Evolutionary conservation across 169 alveolate species (phyloP).

Genomic region (Eimeria praecox): DNA sequence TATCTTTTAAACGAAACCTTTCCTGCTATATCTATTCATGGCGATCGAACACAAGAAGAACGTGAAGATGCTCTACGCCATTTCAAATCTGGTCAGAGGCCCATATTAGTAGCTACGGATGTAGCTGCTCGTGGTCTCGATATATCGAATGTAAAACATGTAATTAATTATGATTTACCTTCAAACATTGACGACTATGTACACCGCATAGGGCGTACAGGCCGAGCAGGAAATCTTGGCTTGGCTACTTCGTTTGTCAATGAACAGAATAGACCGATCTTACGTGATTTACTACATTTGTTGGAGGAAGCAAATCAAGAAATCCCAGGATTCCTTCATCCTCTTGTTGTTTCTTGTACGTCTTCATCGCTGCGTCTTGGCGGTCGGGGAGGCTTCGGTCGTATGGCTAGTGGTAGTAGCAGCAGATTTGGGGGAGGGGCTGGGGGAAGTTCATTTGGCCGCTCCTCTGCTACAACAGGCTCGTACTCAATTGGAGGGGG

Average conservation of each 20-base stretch:
- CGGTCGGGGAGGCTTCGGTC: conserved; percentile 70
- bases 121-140: conserved; percentile 99
- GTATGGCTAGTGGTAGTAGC: conserved; percentile 52
- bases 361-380: conserved; percentile 70
- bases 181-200: conserved; percentile 97
- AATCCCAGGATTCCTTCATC: conserved; percentile 85
- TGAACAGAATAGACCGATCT: conserved; percentile 93
- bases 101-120: conserved; percentile 98
- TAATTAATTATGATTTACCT: conserved; percentile 97
- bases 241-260: conserved; percentile 97
- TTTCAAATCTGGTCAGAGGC: conserved; percentile 95
- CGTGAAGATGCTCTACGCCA: conserved; percentile 94
- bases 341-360: conserved; percentile 82
- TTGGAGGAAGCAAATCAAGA: conserved; percentile 87
- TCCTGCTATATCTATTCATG: conserved; percentile 96
- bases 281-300: conserved; percentile 91
- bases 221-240: conserved; percentile 99
- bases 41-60: conserved; percentile 97
- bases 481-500: conserved; percentile 49
- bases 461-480: conserved; percentile 3
- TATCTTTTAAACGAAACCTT: conserved; percentile 89
- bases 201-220: conserved; percentile 99
- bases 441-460: conserved; percentile 7
- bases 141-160: conserved; percentile 96
- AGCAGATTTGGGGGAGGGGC: conserved; percentile 23